Conservation (phyloP, 1,284 basidiomycete genomes). For the Bjerkandera adusta region DNA sequence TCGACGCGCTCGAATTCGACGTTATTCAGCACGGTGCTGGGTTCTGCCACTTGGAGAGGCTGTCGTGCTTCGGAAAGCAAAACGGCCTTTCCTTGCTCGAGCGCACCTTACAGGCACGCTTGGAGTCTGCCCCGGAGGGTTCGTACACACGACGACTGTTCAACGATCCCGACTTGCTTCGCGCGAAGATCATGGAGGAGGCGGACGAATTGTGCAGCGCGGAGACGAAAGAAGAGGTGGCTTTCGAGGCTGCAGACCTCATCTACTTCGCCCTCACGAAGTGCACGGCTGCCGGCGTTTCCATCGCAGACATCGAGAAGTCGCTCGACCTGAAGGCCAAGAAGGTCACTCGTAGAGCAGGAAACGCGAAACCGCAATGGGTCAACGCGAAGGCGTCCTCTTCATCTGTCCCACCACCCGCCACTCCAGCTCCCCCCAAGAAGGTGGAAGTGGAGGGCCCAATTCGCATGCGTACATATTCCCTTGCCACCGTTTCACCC, state of each 20-base stretch:
- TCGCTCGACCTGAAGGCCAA: conserved; percentile 86
- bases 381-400: conserved; percentile 33
- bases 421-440: conserved; percentile 23
- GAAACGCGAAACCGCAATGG: conserved; percentile 94
- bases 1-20: conserved; percentile 88
- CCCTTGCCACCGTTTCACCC: conserved; percentile 52
- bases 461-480: conserved; percentile 78
- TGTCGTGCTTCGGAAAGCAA: conserved; percentile 84
- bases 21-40: conserved; percentile 90
- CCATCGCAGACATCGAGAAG: conserved; percentile 82
- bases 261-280: conserved; percentile 92
- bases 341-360: conserved; percentile 86
- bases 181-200: conserved; percentile 97
- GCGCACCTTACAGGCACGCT: conserved; percentile 73
- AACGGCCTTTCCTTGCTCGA: conserved; percentile 85
- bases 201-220: conserved; percentile 95
- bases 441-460: conserved; percentile 34
- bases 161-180: conserved; percentile 77
- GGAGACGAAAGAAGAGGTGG: conserved; percentile 79
- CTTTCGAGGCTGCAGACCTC: conserved; percentile 95
- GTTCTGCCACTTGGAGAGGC: conserved; percentile 90
- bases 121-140: conserved; percentile 79
- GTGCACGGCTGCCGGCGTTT: conserved; percentile 85
- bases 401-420: conserved; percentile 29
- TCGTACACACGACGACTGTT: conserved; percentile 94